Percentiles rank a stretch among this genome's conserved stretches.
Evolutionary conservation across 257 asterid genomes (phyloP).

Genomic region (Rhazya stricta): DNA sequence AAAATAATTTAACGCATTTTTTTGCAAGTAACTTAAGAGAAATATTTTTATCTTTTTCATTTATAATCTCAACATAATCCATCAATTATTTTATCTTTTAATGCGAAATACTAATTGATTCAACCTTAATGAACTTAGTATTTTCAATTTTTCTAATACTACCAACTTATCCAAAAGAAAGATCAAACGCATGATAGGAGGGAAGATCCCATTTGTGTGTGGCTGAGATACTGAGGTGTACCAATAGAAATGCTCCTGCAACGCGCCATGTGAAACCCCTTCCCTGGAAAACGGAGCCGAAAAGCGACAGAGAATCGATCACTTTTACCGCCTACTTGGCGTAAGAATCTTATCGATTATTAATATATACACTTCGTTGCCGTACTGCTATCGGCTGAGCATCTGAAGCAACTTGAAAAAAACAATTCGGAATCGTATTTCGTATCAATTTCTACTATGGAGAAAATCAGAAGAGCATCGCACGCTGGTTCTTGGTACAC

Average conservation of each 20-base stretch:
- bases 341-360: background rate
- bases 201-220: background rate
- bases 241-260: background rate
- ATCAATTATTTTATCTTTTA: no score
- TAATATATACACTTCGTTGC: background rate
- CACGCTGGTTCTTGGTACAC: constrained; percentile 99
- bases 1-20: no score
- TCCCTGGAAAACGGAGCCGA: no score
- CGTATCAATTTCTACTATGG: constrained; percentile 35
- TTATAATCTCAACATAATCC: no score
- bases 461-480: constrained; percentile 71
- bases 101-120: no score
- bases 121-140: no score
- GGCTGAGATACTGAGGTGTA: background rate
- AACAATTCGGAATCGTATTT: background rate
- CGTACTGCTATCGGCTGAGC: background rate
- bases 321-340: background rate
- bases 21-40: no score
- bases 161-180: no score
- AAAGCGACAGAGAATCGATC: background rate
- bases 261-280: background rate
- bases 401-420: constrained; percentile 13
- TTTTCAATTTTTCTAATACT: no score
- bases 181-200: no score
- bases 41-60: no score